Base-by-base conservation (phyloP, 352 stramenopile species). In the Phytophthora constricta region DNA sequence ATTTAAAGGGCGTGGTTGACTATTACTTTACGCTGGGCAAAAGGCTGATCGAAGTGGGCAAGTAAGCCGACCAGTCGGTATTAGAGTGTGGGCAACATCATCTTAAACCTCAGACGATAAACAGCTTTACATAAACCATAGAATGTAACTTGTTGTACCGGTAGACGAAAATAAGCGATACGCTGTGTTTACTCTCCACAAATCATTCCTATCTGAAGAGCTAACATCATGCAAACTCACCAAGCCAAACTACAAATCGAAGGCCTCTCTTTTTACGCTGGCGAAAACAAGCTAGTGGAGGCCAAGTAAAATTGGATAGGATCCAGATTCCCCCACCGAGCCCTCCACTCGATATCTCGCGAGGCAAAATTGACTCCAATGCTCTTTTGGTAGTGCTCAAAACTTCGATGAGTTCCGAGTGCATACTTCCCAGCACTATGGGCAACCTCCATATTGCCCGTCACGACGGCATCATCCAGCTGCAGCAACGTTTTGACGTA, bases 11-110 rank as follows among this genome's bases (percentile, higher is more conserved):
- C 11, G 69, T 90, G 26, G 81, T 90, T 19, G 79, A 84, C 63
- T 90, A 89, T 52, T 93, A 91, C 76, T 90, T 80, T 72, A 78
- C 74, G 11, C 48, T 92, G 14, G 83, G 83, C 48, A 91, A 91
- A 66, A 82, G 83, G 20, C 56, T 92, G 47, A 85, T 92, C 55
- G 74, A 82, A 22, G 51, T 58, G 25, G 64, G 77, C 46, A 69
- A 84, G 48, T 85, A 81, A 67, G 31, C 1, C 47, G 49, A 14
- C 20, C 20, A 51, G 3, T 34, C 22, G 7, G 13, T 31, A 14
- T 16, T n/a, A 14, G 7, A 37, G n/a, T n/a, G n/a, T n/a, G n/a
- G n/a, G n/a, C n/a, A n/a, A n/a, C n/a, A n/a, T n/a, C n/a, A n/a
- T n/a, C n/a, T n/a, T n/a, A n/a, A n/a, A n/a, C n/a, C n/a, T n/a